These are phyloP conservation scores for Leccinum arenicola DNA, from an alignment of 768 basidiomycete genomes.

Conservation along the genomic window DNA sequence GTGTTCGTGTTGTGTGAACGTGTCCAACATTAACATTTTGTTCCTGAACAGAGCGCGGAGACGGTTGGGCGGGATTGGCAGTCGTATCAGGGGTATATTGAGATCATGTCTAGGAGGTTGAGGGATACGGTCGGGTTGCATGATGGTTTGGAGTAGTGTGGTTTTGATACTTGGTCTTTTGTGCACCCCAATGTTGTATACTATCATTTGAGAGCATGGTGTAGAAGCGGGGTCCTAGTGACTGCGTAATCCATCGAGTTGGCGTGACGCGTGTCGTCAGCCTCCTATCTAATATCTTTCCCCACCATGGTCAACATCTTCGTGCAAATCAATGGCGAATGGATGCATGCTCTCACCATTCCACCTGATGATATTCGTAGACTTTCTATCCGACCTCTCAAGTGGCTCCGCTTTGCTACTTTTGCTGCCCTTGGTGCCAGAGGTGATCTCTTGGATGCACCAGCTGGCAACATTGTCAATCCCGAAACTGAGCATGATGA, in stretches of 20 bases:
- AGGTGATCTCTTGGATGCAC: not conserved
- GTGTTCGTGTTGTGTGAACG: not conserved
- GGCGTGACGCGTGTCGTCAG: too few species aligned
- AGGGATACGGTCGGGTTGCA: conserved; percentile 61
- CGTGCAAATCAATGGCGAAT: not conserved
- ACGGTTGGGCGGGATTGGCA: conserved; percentile 53
- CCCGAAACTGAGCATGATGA: too few species aligned
- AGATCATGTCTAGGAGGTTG: conserved; percentile 72
- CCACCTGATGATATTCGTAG: not conserved
- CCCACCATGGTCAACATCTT: not conserved
- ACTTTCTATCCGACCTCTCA: not conserved
- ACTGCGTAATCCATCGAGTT: too few species aligned
- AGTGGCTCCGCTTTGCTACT: not conserved
- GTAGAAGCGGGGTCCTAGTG: too few species aligned
- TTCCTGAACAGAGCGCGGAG: conserved; percentile 36
- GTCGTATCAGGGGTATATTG: conserved; percentile 66
- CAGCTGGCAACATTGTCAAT: not conserved
- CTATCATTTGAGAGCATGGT: too few species aligned
- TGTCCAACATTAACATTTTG: too few species aligned
- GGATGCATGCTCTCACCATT: not conserved
- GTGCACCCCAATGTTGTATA: too few species aligned
- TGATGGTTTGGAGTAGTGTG: conserved; percentile 29
- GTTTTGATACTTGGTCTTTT: too few species aligned
- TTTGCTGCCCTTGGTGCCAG: not conserved
- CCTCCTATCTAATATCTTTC: too few species aligned